Percentiles rank a stretch among this genome's conserved stretches.
Conservation (phyloP, 768 basidiomycete species). For the Pleurotus eryngii region DNA sequence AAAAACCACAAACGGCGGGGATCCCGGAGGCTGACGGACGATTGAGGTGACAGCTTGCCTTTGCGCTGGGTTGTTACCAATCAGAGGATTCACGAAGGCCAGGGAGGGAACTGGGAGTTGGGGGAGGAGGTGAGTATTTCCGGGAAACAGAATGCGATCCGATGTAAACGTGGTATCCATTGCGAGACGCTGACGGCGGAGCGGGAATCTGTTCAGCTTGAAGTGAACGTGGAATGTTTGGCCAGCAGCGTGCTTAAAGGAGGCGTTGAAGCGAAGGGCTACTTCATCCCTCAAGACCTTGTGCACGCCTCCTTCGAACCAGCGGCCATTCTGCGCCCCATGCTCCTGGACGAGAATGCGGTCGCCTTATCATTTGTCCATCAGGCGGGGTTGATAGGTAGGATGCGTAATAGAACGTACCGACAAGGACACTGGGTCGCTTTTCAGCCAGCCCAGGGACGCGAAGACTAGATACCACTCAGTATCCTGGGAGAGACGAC, state of each 20-base stretch:
- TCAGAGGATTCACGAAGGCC: conserved; percentile 36
- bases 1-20: conserved; percentile 56
- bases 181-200: conserved; percentile 60
- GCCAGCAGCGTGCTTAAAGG: conserved; percentile 33
- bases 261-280: conserved; percentile 42
- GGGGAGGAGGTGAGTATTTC: conserved; percentile 21
- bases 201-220: conserved; percentile 51
- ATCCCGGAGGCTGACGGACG: conserved; percentile 36
- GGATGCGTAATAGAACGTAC: conserved; percentile 26
- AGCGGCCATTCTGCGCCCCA: conserved; percentile 36
- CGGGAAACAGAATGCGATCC: conserved; percentile 51
- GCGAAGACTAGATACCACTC: conserved; percentile 25
- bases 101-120: conserved; percentile 15
- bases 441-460: conserved; percentile 57
- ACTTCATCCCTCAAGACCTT: conserved; percentile 46
- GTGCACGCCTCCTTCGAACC: conserved; percentile 61
- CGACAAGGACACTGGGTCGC: conserved; percentile 53
- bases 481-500: neutral
- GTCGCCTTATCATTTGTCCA: conserved; percentile 36
- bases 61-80: conserved; percentile 45
- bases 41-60: conserved; percentile 47
- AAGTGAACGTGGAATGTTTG: conserved; percentile 50
- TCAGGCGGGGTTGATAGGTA: neutral
- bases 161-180: conserved; percentile 41
- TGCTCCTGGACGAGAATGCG: conserved; percentile 46